Evolutionary conservation across 352 stramenopile species (phyloP).

Genomic region (Sclerospora graminicola): DNA sequence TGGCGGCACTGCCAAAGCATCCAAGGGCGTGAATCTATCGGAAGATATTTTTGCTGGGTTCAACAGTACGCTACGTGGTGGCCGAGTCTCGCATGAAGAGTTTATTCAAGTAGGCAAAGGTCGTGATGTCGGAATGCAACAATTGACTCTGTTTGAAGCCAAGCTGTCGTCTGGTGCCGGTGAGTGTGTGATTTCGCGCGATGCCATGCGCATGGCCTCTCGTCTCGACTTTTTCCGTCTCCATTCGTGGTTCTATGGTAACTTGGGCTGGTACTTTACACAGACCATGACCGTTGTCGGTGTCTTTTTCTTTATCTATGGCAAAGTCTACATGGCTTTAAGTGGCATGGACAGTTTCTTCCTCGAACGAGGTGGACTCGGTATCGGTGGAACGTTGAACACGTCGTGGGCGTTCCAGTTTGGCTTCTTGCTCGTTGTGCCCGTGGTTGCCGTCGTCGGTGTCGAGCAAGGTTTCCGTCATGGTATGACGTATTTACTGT

Average conservation of each 20-base stretch:
- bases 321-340: conserved; percentile 94
- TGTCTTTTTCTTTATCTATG: conserved; percentile 98
- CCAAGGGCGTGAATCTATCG: conserved; percentile 78
- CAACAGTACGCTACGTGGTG: conserved; percentile 71
- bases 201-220: conserved; percentile 92
- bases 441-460: conserved; percentile 94
- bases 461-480: conserved; percentile 95
- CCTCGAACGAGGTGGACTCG: conserved; percentile 88
- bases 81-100: conserved; percentile 70
- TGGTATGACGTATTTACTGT: conserved; percentile 87
- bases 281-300: conserved; percentile 96
- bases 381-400: conserved; percentile 91
- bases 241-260: conserved; percentile 97
- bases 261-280: conserved; percentile 98
- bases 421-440: conserved; percentile 94
- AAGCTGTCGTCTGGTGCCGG: conserved; percentile 95
- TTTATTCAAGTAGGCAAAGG: conserved; percentile 92
- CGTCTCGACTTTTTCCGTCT: conserved; percentile 96
- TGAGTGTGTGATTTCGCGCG: conserved; percentile 95
- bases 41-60: conserved; percentile 88
- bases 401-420: conserved; percentile 95
- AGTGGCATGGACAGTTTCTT: conserved; percentile 89
- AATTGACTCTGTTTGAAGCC: conserved; percentile 97
- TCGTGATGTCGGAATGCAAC: conserved; percentile 98
- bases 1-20: conserved; percentile 74